Evolutionary conservation across 2,329 filamentous ascomycete genomes (phyloP).

Genomic region (Remersonia thermophila): DNA sequence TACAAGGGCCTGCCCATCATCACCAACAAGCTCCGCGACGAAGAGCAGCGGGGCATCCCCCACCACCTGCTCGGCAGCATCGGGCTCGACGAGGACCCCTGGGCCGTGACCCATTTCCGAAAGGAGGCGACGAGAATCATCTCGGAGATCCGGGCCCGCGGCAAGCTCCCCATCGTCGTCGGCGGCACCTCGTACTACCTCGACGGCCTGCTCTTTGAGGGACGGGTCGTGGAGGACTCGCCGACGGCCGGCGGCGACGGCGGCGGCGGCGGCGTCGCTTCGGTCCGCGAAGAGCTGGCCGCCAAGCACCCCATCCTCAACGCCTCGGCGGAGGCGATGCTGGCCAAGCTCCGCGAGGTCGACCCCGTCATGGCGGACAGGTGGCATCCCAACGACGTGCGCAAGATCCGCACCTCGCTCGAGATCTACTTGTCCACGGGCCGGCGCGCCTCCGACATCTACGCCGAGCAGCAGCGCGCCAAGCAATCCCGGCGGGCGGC

Average conservation of each 20-base stretch:
- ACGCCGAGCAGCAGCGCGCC: constrained; percentile 57
- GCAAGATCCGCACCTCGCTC: constrained; percentile 81
- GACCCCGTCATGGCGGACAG: constrained; percentile 80
- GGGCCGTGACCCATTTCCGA: constrained; percentile 71
- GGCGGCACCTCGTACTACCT: constrained; percentile 95
- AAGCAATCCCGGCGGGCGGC: constrained; percentile 17
- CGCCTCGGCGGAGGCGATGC: constrained; percentile 56
- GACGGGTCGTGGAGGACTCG: constrained; percentile 43
- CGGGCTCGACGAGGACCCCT: constrained; percentile 61
- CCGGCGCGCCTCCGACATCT: constrained; percentile 70
- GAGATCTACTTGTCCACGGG: constrained; percentile 84
- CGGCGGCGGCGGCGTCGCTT: neutral
- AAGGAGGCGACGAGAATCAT: constrained; percentile 57
- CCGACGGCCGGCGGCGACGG: neutral
- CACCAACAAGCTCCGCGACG: constrained; percentile 75
- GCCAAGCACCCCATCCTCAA: constrained; percentile 57
- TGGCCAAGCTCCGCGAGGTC: constrained; percentile 61
- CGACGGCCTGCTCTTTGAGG: constrained; percentile 73
- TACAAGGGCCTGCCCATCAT: constrained; percentile 86
- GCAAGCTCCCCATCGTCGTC: constrained; percentile 77
- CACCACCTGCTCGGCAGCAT: constrained; percentile 83
- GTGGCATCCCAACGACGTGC: constrained; percentile 88
- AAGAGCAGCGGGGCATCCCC: constrained; percentile 66
- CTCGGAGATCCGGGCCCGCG: constrained; percentile 62
- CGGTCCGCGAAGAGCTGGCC: constrained; percentile 23